Percentiles rank a stretch among this genome's conserved stretches.
These are phyloP conservation scores for Carnegiea gigantea DNA, from an alignment of 179 eudicot genomes.

Conservation along the genomic window DNA sequence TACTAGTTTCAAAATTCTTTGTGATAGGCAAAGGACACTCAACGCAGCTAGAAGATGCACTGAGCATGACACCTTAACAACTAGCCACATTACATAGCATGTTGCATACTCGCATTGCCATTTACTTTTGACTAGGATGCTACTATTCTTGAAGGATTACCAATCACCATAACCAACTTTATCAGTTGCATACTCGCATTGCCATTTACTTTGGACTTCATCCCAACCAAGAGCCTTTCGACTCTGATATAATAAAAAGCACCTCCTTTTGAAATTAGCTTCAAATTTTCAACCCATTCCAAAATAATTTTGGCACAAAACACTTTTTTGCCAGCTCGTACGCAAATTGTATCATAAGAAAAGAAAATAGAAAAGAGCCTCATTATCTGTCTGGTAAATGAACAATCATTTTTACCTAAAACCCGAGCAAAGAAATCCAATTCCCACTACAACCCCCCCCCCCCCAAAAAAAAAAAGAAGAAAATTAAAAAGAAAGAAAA, in stretches of 20 bases:
- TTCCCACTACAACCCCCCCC: neutral
- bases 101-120: neutral
- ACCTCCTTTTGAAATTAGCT: neutral
- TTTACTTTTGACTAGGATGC: neutral
- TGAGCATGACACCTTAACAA: too few relatives aligned
- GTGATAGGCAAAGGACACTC: too few relatives aligned
- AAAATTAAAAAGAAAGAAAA: neutral
- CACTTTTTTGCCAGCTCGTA: neutral
- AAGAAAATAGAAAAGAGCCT: too few relatives aligned
- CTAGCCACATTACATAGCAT: neutral
- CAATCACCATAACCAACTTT: neutral
- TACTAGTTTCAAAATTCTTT: too few relatives aligned
- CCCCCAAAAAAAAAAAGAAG: neutral
- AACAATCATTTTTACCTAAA: neutral
- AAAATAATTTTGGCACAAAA: neutral
- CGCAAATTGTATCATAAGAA: neutral
- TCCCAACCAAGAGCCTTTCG: neutral
- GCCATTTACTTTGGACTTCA: neutral
- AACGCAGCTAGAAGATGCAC: too few relatives aligned
- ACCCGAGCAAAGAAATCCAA: neutral
- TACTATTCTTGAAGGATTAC: too few relatives aligned
- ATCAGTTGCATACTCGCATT: neutral
- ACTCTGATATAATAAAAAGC: neutral
- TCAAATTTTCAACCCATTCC: neutral
- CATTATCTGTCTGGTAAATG: too few relatives aligned